A percentile compares a stretch with the other conserved stretches of the same genome.
Evolutionary conservation across 2,329 filamentous ascomycete species (phyloP).

Genomic region (Beauveria sp.): DNA sequence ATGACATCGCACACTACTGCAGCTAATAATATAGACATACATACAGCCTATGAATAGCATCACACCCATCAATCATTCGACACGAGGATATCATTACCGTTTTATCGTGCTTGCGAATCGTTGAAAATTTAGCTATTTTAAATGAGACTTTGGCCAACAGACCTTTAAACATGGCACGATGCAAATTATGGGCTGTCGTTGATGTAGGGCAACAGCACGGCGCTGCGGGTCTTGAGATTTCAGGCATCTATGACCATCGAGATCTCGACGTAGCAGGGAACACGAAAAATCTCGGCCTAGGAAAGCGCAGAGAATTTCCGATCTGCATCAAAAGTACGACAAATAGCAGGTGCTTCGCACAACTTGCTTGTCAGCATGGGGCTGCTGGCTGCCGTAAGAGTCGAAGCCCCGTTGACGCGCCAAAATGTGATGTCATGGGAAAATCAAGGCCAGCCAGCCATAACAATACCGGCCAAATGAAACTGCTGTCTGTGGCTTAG

Average conservation of each 20-base stretch:
- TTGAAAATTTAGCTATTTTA: too few relatives aligned
- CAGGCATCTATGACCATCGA: background rate
- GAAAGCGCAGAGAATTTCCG: background rate
- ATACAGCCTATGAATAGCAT: conserved; percentile 1
- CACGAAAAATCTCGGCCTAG: background rate
- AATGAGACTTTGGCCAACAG: too few relatives aligned
- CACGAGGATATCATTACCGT: background rate
- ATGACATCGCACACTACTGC: background rate
- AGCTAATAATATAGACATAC: conserved; percentile 4
- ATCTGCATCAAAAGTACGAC: background rate
- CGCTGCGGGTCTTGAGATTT: background rate
- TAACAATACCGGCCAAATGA: background rate
- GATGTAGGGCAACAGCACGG: too few relatives aligned
- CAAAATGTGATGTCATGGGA: conserved; percentile 2
- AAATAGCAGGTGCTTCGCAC: background rate
- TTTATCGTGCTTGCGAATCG: background rate
- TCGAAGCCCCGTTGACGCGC: background rate
- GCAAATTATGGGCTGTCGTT: too few relatives aligned
- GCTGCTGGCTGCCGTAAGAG: background rate
- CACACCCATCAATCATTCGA: background rate
- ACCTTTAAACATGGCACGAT: too few relatives aligned
- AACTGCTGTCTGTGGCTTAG: background rate
- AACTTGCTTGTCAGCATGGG: background rate
- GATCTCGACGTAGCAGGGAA: background rate
- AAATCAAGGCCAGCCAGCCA: background rate